These are phyloP conservation scores for Malus hybrid DNA, from an alignment of 331 rosid genomes.

Conservation along the genomic window DNA sequence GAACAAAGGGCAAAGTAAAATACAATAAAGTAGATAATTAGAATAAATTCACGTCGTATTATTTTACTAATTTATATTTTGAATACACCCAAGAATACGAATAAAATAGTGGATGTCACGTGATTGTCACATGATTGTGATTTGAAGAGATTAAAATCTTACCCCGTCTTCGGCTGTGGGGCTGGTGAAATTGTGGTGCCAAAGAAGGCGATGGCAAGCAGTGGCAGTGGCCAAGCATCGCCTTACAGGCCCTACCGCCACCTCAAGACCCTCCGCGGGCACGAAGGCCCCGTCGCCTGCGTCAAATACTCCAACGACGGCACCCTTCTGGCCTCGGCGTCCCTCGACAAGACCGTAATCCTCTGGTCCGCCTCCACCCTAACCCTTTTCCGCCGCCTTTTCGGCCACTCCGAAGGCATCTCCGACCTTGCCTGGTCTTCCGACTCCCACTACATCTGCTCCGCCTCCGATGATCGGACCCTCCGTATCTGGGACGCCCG, in stretches of 20 bases:
- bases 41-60: too few species aligned
- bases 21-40: too few species aligned
- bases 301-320: constrained; percentile 86
- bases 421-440: constrained; percentile 87
- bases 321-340: constrained; percentile 66
- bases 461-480: constrained; percentile 51
- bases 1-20: too few species aligned
- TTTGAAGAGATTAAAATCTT: too few species aligned
- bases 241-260: constrained; percentile 72
- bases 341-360: constrained; percentile 76
- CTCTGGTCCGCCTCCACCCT: constrained; percentile 57
- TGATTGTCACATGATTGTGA: background rate
- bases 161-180: too few species aligned
- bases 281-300: constrained; percentile 58
- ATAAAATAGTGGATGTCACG: too few species aligned
- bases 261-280: constrained; percentile 42
- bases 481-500: constrained; percentile 88
- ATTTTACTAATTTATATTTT: too few species aligned
- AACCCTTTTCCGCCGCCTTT: constrained; percentile 62
- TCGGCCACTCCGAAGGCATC: constrained; percentile 76
- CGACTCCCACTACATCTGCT: too few species aligned
- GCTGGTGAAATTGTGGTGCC: too few species aligned
- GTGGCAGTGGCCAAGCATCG: constrained; percentile 32
- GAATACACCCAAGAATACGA: too few species aligned
- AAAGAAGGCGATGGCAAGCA: constrained; percentile 27